phyloP scores from a whole-genome alignment of 257 asterid species.

The Solanum megistacrolobum region DNA sequence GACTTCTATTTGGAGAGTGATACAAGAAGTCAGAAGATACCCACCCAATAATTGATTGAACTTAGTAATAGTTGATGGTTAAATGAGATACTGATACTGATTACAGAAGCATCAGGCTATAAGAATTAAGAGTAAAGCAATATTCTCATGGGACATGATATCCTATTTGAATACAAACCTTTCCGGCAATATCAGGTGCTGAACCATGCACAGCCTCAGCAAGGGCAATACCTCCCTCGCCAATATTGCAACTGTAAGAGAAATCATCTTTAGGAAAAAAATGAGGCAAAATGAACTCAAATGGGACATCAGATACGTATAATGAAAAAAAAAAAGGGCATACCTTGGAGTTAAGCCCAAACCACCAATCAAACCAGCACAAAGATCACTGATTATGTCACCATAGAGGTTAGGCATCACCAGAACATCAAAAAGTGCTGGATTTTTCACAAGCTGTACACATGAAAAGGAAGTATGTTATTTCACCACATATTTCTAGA shows the following conservation, averaged over 20 bases:
- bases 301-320: background rate
- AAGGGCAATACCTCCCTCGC: constrained; percentile 97
- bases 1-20: background rate
- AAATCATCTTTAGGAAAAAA: background rate
- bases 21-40: background rate
- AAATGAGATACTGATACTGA: background rate
- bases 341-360: constrained; percentile 96
- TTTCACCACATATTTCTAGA: background rate
- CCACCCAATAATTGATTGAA: background rate
- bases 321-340: background rate
- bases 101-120: background rate
- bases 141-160: background rate
- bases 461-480: background rate
- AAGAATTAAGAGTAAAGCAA: background rate
- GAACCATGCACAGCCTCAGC: constrained; percentile 99
- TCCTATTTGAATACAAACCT: constrained; percentile 31
- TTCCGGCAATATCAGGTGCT: constrained; percentile 99
- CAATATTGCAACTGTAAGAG: constrained; percentile 64
- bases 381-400: constrained; percentile 75
- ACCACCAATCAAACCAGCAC: constrained; percentile 95
- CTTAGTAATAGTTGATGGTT: background rate
- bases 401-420: constrained; percentile 35
- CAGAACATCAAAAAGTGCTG: constrained; percentile 5
- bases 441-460: constrained; percentile 85
- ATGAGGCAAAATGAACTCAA: background rate